phyloP scores from a whole-genome alignment of 306 rosid genomes.

The Casuarina cunninghamiana region DNA sequence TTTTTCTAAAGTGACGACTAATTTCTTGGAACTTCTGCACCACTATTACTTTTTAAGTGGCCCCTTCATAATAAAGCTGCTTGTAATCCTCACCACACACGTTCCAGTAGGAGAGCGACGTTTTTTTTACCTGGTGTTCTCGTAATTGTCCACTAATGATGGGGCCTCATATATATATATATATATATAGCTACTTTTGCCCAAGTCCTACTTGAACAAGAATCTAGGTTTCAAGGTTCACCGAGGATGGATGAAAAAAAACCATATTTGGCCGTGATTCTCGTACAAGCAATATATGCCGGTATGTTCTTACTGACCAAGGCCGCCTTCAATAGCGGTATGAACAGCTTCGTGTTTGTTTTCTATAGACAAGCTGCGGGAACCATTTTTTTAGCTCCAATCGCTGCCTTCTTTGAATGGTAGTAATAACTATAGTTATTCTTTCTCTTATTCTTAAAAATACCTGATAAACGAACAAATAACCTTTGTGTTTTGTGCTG shows the following conservation, averaged over 20 bases:
- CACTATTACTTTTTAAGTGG: conserved; percentile 31
- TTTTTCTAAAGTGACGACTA: neutral
- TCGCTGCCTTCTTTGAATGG: conserved; percentile 62
- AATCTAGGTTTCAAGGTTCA: neutral
- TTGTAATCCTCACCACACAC: conserved; percentile 40
- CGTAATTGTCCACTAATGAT: conserved; percentile 29
- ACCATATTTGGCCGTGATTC: conserved; percentile 41
- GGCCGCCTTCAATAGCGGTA: conserved; percentile 79
- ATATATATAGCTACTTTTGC: neutral
- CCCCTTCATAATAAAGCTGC: conserved; percentile 29
- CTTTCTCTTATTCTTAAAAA: neutral
- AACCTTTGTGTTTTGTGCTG: neutral
- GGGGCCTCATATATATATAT: conserved; percentile 4
- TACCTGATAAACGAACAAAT: neutral
- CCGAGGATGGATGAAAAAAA: conserved; percentile 26
- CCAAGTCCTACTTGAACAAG: neutral
- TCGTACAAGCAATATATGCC: conserved; percentile 63
- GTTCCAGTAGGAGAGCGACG: conserved; percentile 10
- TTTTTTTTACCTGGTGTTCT: conserved; percentile 1
- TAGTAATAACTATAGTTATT: conserved; percentile 2
- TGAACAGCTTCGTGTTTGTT: conserved; percentile 70
- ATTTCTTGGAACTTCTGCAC: conserved; percentile 3
- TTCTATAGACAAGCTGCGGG: conserved; percentile 76
- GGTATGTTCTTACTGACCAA: conserved; percentile 64
- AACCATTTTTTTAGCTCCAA: conserved; percentile 52